These are phyloP conservation scores for Hordeum pubiflorum DNA, from an alignment of 202 grass and related monocot genomes.

Conservation along the genomic window DNA sequence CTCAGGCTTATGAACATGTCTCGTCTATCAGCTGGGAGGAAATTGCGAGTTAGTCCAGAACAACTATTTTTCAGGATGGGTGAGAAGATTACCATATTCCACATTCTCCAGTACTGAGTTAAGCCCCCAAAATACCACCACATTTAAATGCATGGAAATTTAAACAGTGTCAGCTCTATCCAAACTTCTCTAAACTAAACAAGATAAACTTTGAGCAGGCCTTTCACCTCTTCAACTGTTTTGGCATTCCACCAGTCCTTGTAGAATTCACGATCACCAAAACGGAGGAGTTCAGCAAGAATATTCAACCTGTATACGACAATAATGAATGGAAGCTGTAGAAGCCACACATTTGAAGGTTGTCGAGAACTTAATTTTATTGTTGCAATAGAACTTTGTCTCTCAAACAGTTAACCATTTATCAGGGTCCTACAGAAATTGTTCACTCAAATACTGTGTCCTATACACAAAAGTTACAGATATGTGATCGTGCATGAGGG, in stretches of 20 bases:
- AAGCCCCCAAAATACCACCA: constrained; percentile 24
- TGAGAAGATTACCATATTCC: constrained; percentile 89
- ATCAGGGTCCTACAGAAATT: background rate
- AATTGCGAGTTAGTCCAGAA: background rate
- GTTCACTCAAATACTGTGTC: background rate
- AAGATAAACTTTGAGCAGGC: background rate
- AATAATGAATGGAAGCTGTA: background rate
- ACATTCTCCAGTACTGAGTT: constrained; percentile 98
- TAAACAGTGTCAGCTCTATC: constrained; percentile 35
- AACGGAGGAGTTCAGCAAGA: constrained; percentile 72
- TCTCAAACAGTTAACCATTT: background rate
- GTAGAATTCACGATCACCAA: constrained; percentile 99
- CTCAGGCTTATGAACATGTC: background rate
- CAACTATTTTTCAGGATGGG: background rate
- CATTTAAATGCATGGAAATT: constrained; percentile 27
- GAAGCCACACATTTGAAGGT: background rate
- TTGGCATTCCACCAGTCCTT: constrained; percentile 99
- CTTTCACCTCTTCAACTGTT: constrained; percentile 86
- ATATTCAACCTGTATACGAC: constrained; percentile 70
- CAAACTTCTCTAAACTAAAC: background rate
- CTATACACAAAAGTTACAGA: background rate
- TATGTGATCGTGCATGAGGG: background rate
- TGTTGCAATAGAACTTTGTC: background rate
- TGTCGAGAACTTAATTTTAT: background rate
- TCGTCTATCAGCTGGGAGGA: background rate